phyloP scores from a whole-genome alignment of 306 rosid genomes.

The Acacia acuminata region DNA sequence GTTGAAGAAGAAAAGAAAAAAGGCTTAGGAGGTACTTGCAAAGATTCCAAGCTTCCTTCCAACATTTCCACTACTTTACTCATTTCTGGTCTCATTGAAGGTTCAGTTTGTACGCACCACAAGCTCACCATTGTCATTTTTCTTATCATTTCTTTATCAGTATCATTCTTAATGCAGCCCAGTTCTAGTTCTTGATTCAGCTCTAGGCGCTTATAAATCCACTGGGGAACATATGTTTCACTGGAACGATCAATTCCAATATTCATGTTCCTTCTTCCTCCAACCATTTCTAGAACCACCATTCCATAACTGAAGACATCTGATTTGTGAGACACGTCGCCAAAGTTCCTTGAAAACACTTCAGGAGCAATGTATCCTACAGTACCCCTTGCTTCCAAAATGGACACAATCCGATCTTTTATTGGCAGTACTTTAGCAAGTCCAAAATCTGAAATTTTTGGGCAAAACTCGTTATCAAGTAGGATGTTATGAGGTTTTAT shows the following conservation, averaged over 20 bases:
- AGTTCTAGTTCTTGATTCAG: slow-evolving; percentile 27
- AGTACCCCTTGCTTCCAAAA: slow-evolving; percentile 25
- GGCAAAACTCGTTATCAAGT: not conserved
- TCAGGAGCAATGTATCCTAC: slow-evolving; percentile 30
- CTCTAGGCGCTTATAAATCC: slow-evolving; percentile 34
- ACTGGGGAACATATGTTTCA: slow-evolving; percentile 30
- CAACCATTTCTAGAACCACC: slow-evolving; percentile 33
- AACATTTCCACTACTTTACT: slow-evolving; percentile 34
- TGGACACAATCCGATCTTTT: slow-evolving; percentile 6
- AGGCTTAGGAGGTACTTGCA: slow-evolving; percentile 39
- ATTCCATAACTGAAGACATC: slow-evolving; percentile 43
- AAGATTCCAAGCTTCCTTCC: slow-evolving; percentile 31
- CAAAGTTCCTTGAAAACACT: slow-evolving; percentile 19
- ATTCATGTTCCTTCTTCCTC: slow-evolving; percentile 22
- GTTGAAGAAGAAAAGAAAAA: slow-evolving; percentile 21
- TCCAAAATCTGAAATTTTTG: slow-evolving; percentile 38
- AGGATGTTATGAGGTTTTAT: slow-evolving; percentile 39
- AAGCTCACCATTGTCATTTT: slow-evolving; percentile 32
- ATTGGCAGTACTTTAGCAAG: slow-evolving; percentile 30
- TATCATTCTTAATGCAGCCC: not conserved
- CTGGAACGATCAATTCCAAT: slow-evolving; percentile 22
- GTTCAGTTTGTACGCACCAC: slow-evolving; percentile 35
- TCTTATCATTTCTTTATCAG: not conserved
- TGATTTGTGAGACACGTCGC: slow-evolving; percentile 27
- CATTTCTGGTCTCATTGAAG: slow-evolving; percentile 30